Evolutionary conservation across 31 red algal genomes (phyloP).

Genomic region (Odonthalia washingtoniensis): DNA sequence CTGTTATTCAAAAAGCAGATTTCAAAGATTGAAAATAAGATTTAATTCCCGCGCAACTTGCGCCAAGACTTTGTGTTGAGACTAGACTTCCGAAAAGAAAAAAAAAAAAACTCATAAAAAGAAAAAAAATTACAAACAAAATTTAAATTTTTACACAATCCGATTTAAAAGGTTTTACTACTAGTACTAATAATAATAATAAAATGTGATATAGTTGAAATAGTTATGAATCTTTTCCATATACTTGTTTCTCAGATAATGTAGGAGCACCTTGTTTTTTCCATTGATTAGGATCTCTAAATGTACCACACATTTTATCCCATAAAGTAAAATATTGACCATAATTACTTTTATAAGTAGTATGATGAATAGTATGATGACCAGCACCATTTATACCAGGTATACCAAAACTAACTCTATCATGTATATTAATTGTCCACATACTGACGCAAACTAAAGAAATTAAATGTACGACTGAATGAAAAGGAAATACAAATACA

Average conservation of each 20-base stretch:
- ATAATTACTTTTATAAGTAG: conserved; percentile 93
- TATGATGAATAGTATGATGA: conserved; percentile 95
- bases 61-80: too few species aligned
- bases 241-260: conserved; percentile 75
- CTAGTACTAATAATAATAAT: too few species aligned
- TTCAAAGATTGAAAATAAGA: too few species aligned
- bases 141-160: too few species aligned
- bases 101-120: too few species aligned
- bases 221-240: conserved; percentile 81
- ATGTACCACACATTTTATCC: conserved; percentile 91
- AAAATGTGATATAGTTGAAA: too few species aligned
- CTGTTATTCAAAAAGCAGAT: too few species aligned
- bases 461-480: conserved; percentile 79
- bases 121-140: too few species aligned
- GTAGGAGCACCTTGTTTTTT: conserved; percentile 55
- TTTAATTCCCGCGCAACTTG: too few species aligned
- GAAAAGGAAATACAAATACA: conserved; percentile 90
- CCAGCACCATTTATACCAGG: conserved; percentile 94
- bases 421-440: conserved; percentile 99
- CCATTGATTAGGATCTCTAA: conserved; percentile 77
- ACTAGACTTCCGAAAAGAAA: too few species aligned
- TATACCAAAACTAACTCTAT: conserved; percentile 76
- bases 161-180: too few species aligned
- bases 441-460: conserved; percentile 80
- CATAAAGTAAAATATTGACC: conserved; percentile 96